phyloP scores from a whole-genome alignment of 2,329 filamentous ascomycete genomes.

The Drechmeria coniospora region DNA sequence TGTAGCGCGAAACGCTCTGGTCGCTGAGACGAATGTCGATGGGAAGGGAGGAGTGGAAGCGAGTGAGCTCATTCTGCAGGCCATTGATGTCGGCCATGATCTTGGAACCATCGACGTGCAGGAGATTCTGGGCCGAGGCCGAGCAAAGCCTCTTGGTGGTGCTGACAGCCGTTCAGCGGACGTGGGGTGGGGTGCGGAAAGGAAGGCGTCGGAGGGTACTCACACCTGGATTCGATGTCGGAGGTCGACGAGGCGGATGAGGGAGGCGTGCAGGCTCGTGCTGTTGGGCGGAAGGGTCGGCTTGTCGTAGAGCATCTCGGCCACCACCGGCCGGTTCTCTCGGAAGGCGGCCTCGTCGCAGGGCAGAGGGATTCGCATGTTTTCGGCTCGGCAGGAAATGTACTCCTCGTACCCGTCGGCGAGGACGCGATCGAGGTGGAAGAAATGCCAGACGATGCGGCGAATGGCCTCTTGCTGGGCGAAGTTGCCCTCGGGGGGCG shows the following conservation, averaged over 20 bases:
- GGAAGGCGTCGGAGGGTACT: slow-evolving; percentile 4
- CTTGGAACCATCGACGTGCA: slow-evolving; percentile 18
- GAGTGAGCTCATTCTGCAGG: slow-evolving; percentile 22
- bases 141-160: slow-evolving; percentile 12
- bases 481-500: slow-evolving; percentile 14
- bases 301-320: slow-evolving; percentile 16
- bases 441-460: slow-evolving; percentile 23
- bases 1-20: slow-evolving; percentile 16
- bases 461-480: slow-evolving; percentile 20
- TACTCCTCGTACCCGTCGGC: slow-evolving; percentile 26
- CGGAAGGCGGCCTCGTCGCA: slow-evolving; percentile 18
- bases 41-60: slow-evolving; percentile 19
- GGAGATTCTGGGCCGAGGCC: slow-evolving; percentile 5
- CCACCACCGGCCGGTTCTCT: slow-evolving; percentile 14
- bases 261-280: slow-evolving; percentile 18
- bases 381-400: slow-evolving; percentile 19
- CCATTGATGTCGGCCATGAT: slow-evolving; percentile 21
- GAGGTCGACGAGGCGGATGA: slow-evolving; percentile 19
- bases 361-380: slow-evolving; percentile 22
- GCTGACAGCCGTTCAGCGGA: slow-evolving; percentile 4
- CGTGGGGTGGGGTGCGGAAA: not conserved
- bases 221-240: slow-evolving; percentile 21
- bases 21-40: slow-evolving; percentile 18
- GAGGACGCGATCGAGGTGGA: slow-evolving; percentile 21
- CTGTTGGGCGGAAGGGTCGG: slow-evolving; percentile 9